Base-by-base conservation (phyloP, 2,329 filamentous ascomycete species). In the Pseudofabraea citricarpa region DNA sequence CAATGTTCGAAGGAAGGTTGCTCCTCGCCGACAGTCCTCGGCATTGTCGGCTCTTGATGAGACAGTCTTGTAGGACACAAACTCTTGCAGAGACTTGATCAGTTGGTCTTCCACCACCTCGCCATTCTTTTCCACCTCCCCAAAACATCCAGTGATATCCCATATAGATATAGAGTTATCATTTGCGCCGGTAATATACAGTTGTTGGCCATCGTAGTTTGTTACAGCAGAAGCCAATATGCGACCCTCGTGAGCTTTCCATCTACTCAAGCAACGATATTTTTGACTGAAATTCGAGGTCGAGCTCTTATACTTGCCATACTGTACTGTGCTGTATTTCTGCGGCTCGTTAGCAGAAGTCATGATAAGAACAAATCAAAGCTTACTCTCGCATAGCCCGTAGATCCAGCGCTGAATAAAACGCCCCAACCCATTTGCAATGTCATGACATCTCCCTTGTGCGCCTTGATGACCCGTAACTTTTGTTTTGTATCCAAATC, bases 141-240 rank as follows among this genome's bases (percentile, higher is more conserved):
- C 39, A 40, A 66, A 50, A 1, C 67, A 64, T 3, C 60, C 57
- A 45, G 67, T 68, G 40, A 95, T 75, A 52, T 91, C 81, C 93
- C 93, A 98, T 16, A 97, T 79, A 6, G 88, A 86, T 20, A 98
- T 80, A 0, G 83, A 85, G 59, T 90, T 85, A 64, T 98, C 93
- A 57, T 95, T 98, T 37, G 89, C 90, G 7, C 93, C 93, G 0
- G 91, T 96, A 40, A 95, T 89, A 61, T 89, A 93, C n/a, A 93
- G 79, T n/a, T 85, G 79, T 46, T 86, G 79, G 39, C 79, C 77
- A 22, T 84, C 77, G 61, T 85, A 79, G 1, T 71, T 80, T 1
- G 84, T 84, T 15, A 85, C 78, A 0, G 87, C 85, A 0, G 91
- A 96, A 3, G 91, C 84, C 12, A 98, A 73, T 31, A 97, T 87